Evolutionary conservation across 106 monocot species (phyloP).

Genomic region (Dioscorea alata): DNA sequence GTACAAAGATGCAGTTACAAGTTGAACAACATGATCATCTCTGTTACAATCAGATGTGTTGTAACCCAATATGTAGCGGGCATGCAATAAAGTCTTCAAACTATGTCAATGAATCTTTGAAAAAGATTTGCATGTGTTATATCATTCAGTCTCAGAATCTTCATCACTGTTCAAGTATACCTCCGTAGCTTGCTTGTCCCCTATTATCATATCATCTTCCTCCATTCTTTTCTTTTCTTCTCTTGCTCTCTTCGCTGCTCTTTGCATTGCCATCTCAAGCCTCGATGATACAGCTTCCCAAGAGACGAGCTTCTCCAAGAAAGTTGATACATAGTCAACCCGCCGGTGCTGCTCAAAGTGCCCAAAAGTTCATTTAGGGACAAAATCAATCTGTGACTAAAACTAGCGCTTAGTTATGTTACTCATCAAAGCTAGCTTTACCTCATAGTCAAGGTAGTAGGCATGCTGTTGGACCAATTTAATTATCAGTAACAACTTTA

Average conservation of each 20-base stretch:
- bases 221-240: slow-evolving; percentile 19
- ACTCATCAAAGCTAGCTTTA: slow-evolving; percentile 6
- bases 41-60: no score
- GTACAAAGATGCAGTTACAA: no score
- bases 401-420: not conserved
- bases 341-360: slow-evolving; percentile 38
- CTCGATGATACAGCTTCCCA: slow-evolving; percentile 66
- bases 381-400: not conserved
- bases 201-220: slow-evolving; percentile 5
- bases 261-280: slow-evolving; percentile 39
- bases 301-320: slow-evolving; percentile 71
- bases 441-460: slow-evolving; percentile 87
- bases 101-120: no score
- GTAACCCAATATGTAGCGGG: no score
- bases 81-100: no score
- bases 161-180: slow-evolving; percentile 53
- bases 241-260: slow-evolving; percentile 30
- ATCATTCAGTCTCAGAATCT: slow-evolving; percentile 34
- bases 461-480: slow-evolving; percentile 51
- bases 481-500: not conserved
- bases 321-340: slow-evolving; percentile 44
- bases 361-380: not conserved
- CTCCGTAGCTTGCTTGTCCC: slow-evolving; percentile 24
- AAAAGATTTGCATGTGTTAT: not conserved
- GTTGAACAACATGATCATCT: no score